A percentile compares a stretch with the other conserved stretches of the same genome.
Evolutionary conservation across 192 early-diverging fungal genomes (phyloP).

Genomic region (Chytriomyces sp.): DNA sequence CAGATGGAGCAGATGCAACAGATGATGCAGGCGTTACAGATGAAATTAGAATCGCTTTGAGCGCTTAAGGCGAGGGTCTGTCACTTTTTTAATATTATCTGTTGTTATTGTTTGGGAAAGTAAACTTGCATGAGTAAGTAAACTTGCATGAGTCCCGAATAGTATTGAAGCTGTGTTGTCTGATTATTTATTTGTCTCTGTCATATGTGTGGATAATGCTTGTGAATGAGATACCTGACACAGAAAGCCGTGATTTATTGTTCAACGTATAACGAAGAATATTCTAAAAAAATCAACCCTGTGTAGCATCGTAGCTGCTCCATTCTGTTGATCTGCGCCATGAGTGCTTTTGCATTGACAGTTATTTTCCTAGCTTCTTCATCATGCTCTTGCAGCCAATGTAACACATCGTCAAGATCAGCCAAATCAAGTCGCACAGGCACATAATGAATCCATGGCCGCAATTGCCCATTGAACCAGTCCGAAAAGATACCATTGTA

Average conservation of each 20-base stretch:
- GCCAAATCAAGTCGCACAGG: slow-evolving; percentile 25
- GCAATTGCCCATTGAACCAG: slow-evolving; percentile 14
- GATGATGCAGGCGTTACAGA: slow-evolving; percentile 12
- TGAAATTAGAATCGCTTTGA: slow-evolving; percentile 18
- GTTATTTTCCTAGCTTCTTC: background rate
- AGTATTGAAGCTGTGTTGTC: no score
- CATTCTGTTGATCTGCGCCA: background rate
- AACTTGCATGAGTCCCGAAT: no score
- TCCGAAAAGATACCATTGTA: no score
- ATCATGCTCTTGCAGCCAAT: slow-evolving; percentile 12
- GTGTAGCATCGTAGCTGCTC: slow-evolving; percentile 10
- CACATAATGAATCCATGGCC: slow-evolving; percentile 28
- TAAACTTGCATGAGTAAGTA: no score
- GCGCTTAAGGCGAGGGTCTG: background rate
- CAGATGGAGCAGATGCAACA: slow-evolving; percentile 25
- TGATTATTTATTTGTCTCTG: no score
- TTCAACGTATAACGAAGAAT: background rate
- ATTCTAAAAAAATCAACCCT: slow-evolving; percentile 8
- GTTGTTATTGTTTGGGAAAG: background rate
- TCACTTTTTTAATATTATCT: background rate
- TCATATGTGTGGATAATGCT: no score
- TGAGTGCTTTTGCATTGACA: background rate
- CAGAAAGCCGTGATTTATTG: no score
- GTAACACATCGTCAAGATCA: slow-evolving; percentile 20
- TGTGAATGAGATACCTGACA: no score